Percentiles rank a stretch among this genome's conserved stretches.
These are phyloP conservation scores for Lavandula angustifolia DNA, from an alignment of 257 asterid genomes.

Conservation along the genomic window DNA sequence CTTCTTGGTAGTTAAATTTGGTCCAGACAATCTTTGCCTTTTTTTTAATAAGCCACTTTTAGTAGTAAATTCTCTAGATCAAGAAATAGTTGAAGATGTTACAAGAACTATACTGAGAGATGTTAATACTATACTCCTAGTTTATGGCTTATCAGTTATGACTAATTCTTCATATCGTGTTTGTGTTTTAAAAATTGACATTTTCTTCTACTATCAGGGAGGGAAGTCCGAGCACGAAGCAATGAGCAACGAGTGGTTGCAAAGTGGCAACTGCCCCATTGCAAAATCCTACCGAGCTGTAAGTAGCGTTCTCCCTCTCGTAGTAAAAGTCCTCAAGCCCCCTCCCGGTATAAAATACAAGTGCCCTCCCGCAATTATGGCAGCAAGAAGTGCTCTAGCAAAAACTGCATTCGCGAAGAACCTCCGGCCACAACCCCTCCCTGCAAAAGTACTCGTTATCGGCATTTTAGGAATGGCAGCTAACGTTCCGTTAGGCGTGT, in stretches of 20 bases:
- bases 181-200: neutral
- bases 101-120: slow-evolving; percentile 8
- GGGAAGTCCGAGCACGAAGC: slow-evolving; percentile 69
- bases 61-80: neutral
- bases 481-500: slow-evolving; percentile 82
- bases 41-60: neutral
- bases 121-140: neutral
- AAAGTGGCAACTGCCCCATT: slow-evolving; percentile 84
- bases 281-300: slow-evolving; percentile 92
- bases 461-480: slow-evolving; percentile 86
- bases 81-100: slow-evolving; percentile 6
- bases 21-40: too few species aligned
- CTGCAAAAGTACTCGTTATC: slow-evolving; percentile 67
- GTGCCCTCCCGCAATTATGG: slow-evolving; percentile 84
- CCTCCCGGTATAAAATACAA: slow-evolving; percentile 69
- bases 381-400: slow-evolving; percentile 78
- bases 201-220: slow-evolving; percentile 48
- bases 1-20: too few species aligned
- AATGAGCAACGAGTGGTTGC: slow-evolving; percentile 75
- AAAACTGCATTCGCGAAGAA: slow-evolving; percentile 79
- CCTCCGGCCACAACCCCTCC: slow-evolving; percentile 89
- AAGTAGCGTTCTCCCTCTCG: slow-evolving; percentile 74
- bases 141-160: neutral
- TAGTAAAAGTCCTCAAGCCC: slow-evolving; percentile 80
- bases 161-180: neutral